Evolutionary conservation across 306 rosid genomes (phyloP).

Genomic region (Quercus glauca): DNA sequence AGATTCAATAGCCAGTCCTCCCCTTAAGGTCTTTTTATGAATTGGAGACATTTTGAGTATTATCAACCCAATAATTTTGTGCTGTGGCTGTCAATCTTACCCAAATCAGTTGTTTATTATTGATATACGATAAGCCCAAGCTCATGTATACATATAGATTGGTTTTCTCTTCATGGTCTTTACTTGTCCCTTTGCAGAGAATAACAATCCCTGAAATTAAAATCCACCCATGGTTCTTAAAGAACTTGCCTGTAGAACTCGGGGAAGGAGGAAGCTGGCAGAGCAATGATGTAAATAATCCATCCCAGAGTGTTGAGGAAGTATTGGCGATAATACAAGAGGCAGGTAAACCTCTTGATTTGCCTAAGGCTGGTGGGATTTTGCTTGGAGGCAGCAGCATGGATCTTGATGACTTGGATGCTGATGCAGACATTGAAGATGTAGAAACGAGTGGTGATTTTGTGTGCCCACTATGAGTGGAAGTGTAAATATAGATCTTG

Average conservation of each 20-base stretch:
- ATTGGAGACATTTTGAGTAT: not conserved
- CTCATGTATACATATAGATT: not conserved
- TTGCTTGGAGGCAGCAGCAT: constrained; percentile 53
- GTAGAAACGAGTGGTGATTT: constrained; percentile 62
- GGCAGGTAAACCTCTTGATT: constrained; percentile 45
- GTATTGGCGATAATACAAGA: constrained; percentile 60
- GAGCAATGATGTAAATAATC: constrained; percentile 51
- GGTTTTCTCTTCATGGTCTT: constrained; percentile 1
- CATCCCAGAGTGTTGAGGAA: constrained; percentile 69
- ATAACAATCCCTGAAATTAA: constrained; percentile 67
- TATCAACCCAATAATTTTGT: not conserved
- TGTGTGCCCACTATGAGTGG: constrained; percentile 46
- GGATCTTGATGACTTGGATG: constrained; percentile 76
- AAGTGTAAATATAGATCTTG: constrained; percentile 4
- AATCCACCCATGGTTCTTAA: constrained; percentile 74
- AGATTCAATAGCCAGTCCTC: not conserved
- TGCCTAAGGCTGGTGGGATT: constrained; percentile 36
- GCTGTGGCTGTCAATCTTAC: not conserved
- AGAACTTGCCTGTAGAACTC: constrained; percentile 64
- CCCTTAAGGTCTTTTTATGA: not conserved
- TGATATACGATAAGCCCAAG: not conserved
- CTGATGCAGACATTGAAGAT: constrained; percentile 59
- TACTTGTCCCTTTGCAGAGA: constrained; percentile 49
- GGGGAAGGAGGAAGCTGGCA: constrained; percentile 75
- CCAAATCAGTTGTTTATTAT: not conserved